These are phyloP conservation scores for Phytophthora fragariaefolia DNA, from an alignment of 352 stramenopile genomes.

Conservation along the genomic window DNA sequence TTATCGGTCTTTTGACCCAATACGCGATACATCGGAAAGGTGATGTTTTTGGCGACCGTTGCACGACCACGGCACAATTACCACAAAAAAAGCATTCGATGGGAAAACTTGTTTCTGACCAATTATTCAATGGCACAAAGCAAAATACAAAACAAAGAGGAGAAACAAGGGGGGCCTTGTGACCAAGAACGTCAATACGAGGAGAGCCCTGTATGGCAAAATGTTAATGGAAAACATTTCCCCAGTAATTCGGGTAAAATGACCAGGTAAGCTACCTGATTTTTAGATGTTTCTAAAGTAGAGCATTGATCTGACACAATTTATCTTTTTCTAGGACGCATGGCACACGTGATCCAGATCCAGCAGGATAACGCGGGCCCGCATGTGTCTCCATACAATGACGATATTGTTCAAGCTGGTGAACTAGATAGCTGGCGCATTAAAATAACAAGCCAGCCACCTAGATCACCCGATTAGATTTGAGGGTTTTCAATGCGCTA, in stretches of 20 bases:
- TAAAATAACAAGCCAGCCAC: background rate
- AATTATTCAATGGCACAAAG: constrained; percentile 6
- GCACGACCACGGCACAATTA: constrained; percentile 14
- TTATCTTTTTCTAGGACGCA: constrained; percentile 10
- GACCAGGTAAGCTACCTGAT: constrained; percentile 1
- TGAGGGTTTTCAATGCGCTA: background rate
- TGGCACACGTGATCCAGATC: constrained; percentile 8
- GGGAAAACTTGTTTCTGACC: constrained; percentile 25
- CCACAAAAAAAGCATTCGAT: constrained; percentile 15
- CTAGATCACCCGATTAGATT: background rate
- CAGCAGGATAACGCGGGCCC: constrained; percentile 17
- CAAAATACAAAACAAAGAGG: background rate
- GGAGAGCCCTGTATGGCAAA: background rate
- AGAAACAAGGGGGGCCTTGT: background rate
- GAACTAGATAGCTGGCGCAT: background rate
- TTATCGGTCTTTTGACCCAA: constrained; percentile 6
- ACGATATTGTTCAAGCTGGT: background rate
- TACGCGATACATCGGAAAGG: constrained; percentile 20
- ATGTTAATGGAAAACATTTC: constrained; percentile 20
- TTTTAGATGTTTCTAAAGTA: background rate
- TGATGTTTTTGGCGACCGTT: constrained; percentile 27
- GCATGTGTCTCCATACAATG: constrained; percentile 12
- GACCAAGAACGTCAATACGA: constrained; percentile 19
- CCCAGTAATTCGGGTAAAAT: constrained; percentile 13
- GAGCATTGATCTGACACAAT: background rate